Evolutionary conservation across 208 protist genomes (phyloP), one percentile per base, ranked within the genome.

Genomic region (Naegleria lovaniensis): DNA sequence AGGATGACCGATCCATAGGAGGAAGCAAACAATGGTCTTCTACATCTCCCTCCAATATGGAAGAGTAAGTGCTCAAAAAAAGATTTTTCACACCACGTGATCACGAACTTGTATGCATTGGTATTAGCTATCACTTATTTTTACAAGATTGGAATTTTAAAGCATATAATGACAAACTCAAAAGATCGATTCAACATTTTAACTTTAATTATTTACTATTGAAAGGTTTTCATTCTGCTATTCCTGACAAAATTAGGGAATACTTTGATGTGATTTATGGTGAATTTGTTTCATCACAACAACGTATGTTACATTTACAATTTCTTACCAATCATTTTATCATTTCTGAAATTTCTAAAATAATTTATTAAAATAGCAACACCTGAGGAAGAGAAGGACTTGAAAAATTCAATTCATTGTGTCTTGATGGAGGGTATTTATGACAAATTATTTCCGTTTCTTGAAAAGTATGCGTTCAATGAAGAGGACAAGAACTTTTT

Each of bases 151-250:
- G 11, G 19, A 67, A 67, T 29, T 67, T 29, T 22, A 67, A 67
- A 13, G 55, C 55, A 2, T 67, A 67, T 19, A 67, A 67, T 29
- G 67, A 79, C 29, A 79, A 79, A 79, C 29, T 79, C 16, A 79
- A 79, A 79, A 11, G 16, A 79, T 79, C 29, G 5, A 79, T 79
- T 36, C 67, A 79, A 79, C 16, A 29, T 36, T 79, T 79, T 79
- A 79, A 79, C 36, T 36, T 36, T 79, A 79, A 79, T 79, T 79
- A 79, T 79, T 79, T 79, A 36, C n/a, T 79, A 36, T 79, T 79
- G n/a, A 15, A 13, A 67, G 55, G 55, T 22, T 67, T 67, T 67
- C 55, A 67, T 29, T 29, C 19, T 67, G 11, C 55, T 29, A 67
- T 67, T 29, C 55, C 55, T 67, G 55, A 67, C 13, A 67, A 67